These are phyloP conservation scores for Colletotrichum musae DNA, from an alignment of 2,329 filamentous ascomycete species.

Conservation along the genomic window DNA sequence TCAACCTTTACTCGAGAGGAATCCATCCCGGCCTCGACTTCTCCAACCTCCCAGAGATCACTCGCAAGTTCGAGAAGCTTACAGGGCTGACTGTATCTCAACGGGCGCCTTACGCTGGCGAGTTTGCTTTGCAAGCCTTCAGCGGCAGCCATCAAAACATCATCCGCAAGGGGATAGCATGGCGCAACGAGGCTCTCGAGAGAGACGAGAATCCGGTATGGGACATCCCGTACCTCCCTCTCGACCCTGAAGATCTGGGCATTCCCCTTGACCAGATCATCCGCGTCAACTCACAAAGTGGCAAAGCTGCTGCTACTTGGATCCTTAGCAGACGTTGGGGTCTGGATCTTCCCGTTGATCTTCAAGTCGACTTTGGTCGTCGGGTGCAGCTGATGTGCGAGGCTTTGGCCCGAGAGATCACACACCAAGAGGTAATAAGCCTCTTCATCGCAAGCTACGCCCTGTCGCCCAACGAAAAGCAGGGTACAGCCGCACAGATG, in stretches of 20 bases:
- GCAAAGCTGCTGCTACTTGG: slow-evolving; percentile 21
- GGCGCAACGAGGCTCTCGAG: slow-evolving; percentile 7
- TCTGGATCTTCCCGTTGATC: slow-evolving; percentile 12
- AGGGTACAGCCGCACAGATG: background rate
- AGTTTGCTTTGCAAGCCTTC: slow-evolving; percentile 24
- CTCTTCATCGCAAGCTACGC: slow-evolving; percentile 27
- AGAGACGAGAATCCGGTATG: background rate
- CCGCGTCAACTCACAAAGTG: slow-evolving; percentile 20
- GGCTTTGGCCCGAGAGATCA: slow-evolving; percentile 26
- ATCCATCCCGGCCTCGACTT: slow-evolving; percentile 17
- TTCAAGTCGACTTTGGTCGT: slow-evolving; percentile 24
- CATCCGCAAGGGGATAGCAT: slow-evolving; percentile 19
- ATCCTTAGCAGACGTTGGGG: slow-evolving; percentile 14
- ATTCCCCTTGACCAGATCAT: slow-evolving; percentile 17
- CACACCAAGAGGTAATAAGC: slow-evolving; percentile 20
- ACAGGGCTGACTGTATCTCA: slow-evolving; percentile 6
- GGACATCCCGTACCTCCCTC: slow-evolving; percentile 27
- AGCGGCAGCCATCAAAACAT: slow-evolving; percentile 28
- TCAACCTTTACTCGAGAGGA: slow-evolving; percentile 16
- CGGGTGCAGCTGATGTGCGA: slow-evolving; percentile 30
- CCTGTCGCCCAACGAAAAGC: background rate
- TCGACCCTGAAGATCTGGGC: slow-evolving; percentile 20
- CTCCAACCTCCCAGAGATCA: slow-evolving; percentile 17
- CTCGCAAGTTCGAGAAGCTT: slow-evolving; percentile 9
- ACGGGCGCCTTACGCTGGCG: slow-evolving; percentile 22